Evolutionary conservation across 306 rosid species (phyloP).

Genomic region (Cucurbita ficifolia): DNA sequence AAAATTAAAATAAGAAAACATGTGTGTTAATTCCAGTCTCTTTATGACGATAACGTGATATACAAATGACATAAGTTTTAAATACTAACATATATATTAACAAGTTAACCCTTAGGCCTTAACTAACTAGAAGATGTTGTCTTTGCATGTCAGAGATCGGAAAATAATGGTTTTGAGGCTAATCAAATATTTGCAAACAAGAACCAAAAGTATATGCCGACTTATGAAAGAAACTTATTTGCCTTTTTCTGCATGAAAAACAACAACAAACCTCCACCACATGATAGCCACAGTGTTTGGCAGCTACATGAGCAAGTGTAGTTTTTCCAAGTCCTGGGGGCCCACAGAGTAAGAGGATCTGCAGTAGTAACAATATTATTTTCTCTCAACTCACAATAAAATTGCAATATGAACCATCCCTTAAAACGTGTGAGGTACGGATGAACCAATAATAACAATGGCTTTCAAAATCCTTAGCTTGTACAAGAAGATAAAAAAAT

Average conservation of each 20-base stretch:
- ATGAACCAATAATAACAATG: background rate
- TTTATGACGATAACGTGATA: background rate
- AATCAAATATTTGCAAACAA: background rate
- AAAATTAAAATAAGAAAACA: background rate
- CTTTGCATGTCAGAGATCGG: background rate
- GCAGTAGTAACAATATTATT: conserved; percentile 14
- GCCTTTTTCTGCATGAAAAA: conserved; percentile 2
- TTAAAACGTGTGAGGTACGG: background rate
- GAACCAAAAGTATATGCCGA: background rate
- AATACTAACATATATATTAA: background rate
- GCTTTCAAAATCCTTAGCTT: background rate
- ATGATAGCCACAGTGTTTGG: conserved; percentile 84
- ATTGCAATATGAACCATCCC: background rate
- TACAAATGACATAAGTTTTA: background rate
- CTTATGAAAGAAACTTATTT: background rate
- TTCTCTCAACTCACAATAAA: background rate
- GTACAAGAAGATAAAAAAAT: background rate
- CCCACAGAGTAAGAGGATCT: conserved; percentile 89
- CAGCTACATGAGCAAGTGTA: conserved; percentile 92
- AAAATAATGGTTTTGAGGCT: background rate
- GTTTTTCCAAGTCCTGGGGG: conserved; percentile 95
- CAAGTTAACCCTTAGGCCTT: background rate
- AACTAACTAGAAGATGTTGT: background rate
- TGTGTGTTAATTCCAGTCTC: background rate
- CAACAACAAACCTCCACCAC: conserved; percentile 63